phyloP scores from a whole-genome alignment of 1,284 basidiomycete species.

The Trametes polyzona region DNA sequence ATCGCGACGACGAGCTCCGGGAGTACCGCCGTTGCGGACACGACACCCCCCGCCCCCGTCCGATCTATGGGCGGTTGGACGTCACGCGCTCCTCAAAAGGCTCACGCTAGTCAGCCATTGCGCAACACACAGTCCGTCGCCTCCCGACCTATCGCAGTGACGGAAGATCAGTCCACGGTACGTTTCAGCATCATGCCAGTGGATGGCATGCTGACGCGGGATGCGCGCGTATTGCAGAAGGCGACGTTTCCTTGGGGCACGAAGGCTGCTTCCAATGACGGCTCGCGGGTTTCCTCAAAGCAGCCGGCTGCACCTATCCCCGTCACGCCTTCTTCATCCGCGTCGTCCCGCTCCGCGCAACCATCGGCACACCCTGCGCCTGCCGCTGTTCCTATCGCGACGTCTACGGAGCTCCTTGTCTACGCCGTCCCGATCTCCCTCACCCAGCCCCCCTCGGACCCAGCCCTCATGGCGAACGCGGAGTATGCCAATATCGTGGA shows the following conservation, averaged over 20 bases:
- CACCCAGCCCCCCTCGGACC: constrained; percentile 5
- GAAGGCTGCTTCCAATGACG: constrained; percentile 12
- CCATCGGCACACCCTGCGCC: not conserved
- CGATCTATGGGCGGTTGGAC: constrained; percentile 9
- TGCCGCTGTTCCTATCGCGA: not conserved
- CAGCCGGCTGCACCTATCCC: not conserved
- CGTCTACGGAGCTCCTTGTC: constrained; percentile 10
- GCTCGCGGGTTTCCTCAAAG: constrained; percentile 10
- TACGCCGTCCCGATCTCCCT: constrained; percentile 22
- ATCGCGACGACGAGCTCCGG: constrained; percentile 1
- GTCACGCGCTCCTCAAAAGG: constrained; percentile 11
- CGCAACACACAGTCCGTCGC: constrained; percentile 16
- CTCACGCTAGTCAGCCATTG: constrained; percentile 3
- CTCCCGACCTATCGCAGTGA: not conserved
- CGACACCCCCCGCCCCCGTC: constrained; percentile 5
- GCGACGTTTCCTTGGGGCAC: constrained; percentile 1
- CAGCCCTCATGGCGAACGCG: constrained; percentile 6
- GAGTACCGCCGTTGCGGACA: constrained; percentile 4
- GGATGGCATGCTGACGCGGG: not conserved
- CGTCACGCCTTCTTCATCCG: not conserved
- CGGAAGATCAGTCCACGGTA: constrained; percentile 19
- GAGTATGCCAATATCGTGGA: constrained; percentile 14
- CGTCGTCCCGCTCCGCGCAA: constrained; percentile 2
- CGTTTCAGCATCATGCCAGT: not conserved
- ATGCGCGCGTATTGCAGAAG: not conserved